Evolutionary conservation across 257 asterid genomes (phyloP), one percentile per base, ranked within the genome.

Genomic region (Pogostemon cablin): DNA sequence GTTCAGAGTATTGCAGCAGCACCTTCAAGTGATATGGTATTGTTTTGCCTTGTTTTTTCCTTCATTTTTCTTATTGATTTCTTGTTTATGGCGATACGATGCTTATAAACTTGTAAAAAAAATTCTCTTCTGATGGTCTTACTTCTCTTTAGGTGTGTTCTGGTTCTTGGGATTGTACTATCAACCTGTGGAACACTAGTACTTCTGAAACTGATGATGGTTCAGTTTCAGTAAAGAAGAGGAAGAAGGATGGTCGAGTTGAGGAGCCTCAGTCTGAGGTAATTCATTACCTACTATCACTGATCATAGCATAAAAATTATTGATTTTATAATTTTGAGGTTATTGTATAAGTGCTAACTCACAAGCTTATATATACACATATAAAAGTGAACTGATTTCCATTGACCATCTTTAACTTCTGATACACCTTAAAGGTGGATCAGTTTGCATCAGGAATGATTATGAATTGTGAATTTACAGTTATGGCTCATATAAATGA

Each of bases 91-190:
- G 9, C 54, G 57, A 56, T 55, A 44, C 59, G 48, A 47, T 62
- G 37, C 60, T 12, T 25, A 25, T 25, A 25, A 25, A 25, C 32
- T 1, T 0, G 32, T 25, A 25, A 1, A 25, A 25, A 25, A 35
- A n/a, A 58, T 47, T 47, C 39, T 47, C 81, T 63, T 69, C 72
- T 55, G 63, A 57, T 60, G 15, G 62, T 67, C 79, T 49, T 68
- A 53, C 72, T 53, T 78, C 10, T 66, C 75, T 17, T 65, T 76
- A 95, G 99, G 87, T 91, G 59, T 91, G 95, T 76, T 89, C 99
- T 11, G 99, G 99, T 74, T 91, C 99, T 43, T 95, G 99, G 99
- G 99, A 95, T 73, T 78, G 84, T 71, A 77, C 86, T 77, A 76
- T 95, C 71, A 84, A 78, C 70, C 78, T 95, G 83, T 95, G 99